Percentiles rank a stretch among this genome's conserved stretches.
phyloP scores from a whole-genome alignment of 2,329 filamentous ascomycete species.

The Exophiala phaeomuriformis region DNA sequence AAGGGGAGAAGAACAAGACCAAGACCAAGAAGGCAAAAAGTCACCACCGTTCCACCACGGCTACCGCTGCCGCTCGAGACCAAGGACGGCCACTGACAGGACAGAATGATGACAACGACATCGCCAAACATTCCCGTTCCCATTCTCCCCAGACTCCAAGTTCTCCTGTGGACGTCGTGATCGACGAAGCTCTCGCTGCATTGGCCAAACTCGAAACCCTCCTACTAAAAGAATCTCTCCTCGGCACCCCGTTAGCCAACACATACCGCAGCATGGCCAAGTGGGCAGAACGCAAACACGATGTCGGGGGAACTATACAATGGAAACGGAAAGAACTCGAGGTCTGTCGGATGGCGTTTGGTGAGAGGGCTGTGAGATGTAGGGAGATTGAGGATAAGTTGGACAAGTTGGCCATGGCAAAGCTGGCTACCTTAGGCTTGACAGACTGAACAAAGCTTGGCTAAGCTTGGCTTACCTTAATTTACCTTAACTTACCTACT shows the following conservation, averaged over 20 bases:
- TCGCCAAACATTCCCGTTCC: too few species aligned
- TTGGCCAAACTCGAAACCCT: conserved; percentile 15
- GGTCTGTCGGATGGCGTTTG: conserved; percentile 13
- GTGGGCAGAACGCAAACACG: conserved; percentile 16
- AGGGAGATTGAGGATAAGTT: conserved; percentile 11
- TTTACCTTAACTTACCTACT: too few species aligned
- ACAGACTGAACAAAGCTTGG: too few species aligned
- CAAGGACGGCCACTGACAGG: too few species aligned
- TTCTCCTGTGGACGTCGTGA: too few species aligned
- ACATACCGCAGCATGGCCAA: conserved; percentile 22
- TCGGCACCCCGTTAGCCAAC: conserved; percentile 19
- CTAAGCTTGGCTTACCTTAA: too few species aligned
- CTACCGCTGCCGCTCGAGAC: too few species aligned
- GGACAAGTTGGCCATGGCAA: not conserved
- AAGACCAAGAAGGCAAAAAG: too few species aligned
- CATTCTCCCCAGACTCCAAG: too few species aligned
- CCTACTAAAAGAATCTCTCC: conserved; percentile 21
- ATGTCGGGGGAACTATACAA: not conserved
- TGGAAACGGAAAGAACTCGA: conserved; percentile 20
- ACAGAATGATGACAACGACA: too few species aligned
- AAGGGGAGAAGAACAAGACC: too few species aligned
- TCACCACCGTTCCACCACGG: too few species aligned
- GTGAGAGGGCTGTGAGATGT: conserved; percentile 9
- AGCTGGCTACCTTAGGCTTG: not conserved
- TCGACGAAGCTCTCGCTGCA: conserved; percentile 3